Evolutionary conservation across 23 red algal species (phyloP), one percentile per base, ranked within the genome.

Genomic region (Gracilaria caudata): DNA sequence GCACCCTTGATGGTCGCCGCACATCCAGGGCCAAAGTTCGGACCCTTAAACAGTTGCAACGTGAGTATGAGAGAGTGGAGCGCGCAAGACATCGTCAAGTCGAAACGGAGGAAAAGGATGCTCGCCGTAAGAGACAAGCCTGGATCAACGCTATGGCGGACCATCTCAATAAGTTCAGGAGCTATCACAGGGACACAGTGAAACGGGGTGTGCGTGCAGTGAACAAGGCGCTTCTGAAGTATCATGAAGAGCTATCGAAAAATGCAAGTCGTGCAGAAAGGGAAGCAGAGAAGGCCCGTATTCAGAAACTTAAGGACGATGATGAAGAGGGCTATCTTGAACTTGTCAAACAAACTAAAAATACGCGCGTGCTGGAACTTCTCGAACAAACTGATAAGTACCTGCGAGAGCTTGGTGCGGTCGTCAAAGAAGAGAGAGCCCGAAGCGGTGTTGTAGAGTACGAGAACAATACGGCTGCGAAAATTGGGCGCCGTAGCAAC

Each of bases 301-400:
- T 99, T 58, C 93, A 96, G 58, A 88, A 81, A 61, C 79, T 99
- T 28, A 89, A 85, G 36, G 93, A 99, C 33, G 90, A 99, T 38
- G 93, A 99, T 79, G 97, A 99, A 56, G 97, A 99, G 87, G 97
- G 87, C 25, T 99, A 99, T 81, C 77, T 94, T 5, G 94, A 95
- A 64, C 91, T 99, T 26, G 90, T 99, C 43, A 93, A 89, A 20
- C 63, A 99, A 57, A 95, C 97, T 17, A 99, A 99, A 63, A 99
- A 99, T 41, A 92, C 87, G 6, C 83, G 97, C 30, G 39, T 99
- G 4, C 45, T 93, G 55, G 87, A 95, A 64, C 68, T 99, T 34
- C 84, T 99, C 3, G 82, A 96, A 35, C 97, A 99, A 64, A 99
- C 97, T 33, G 97, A 99, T 68, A 90, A 81, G 43, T 99, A 99